Conservation (phyloP, 179 eudicot genomes). For the Actinidia chinensis region DNA sequence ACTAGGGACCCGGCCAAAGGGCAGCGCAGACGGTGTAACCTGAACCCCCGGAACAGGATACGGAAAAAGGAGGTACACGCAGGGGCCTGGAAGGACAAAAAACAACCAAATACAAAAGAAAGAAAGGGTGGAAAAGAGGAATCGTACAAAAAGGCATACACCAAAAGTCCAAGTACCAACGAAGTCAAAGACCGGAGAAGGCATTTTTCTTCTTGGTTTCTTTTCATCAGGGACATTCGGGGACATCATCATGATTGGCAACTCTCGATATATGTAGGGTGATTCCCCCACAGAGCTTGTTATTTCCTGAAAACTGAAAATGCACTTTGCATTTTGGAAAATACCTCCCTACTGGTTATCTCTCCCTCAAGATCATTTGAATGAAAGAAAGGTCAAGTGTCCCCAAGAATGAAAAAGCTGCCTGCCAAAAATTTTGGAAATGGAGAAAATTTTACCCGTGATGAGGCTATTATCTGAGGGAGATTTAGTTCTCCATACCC, state of each 20-base stretch:
- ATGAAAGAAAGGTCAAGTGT: constrained; percentile 21
- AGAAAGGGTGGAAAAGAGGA: too few species aligned
- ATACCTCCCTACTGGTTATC: constrained; percentile 15
- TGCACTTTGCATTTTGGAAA: constrained; percentile 11
- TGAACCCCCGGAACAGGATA: too few species aligned
- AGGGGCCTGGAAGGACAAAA: background rate
- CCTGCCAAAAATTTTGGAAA: constrained; percentile 10
- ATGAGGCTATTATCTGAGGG: constrained; percentile 25
- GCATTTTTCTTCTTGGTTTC: too few species aligned
- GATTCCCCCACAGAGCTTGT: constrained; percentile 25
- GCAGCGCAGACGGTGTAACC: too few species aligned
- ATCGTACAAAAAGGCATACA: too few species aligned
- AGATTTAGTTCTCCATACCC: constrained; percentile 15
- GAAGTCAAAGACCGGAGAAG: too few species aligned
- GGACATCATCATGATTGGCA: too few species aligned
- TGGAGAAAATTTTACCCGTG: constrained; percentile 17
- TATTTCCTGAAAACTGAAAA: constrained; percentile 18
- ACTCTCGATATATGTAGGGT: too few species aligned
- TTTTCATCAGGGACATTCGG: too few species aligned
- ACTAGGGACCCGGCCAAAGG: background rate
- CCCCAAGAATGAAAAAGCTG: background rate
- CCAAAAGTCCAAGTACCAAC: too few species aligned
- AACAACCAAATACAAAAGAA: too few species aligned
- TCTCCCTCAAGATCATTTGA: constrained; percentile 23
- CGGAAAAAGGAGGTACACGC: constrained; percentile 10